Conservation (phyloP, 1,139 yeast species). For the Torulaspora globosa region DNA sequence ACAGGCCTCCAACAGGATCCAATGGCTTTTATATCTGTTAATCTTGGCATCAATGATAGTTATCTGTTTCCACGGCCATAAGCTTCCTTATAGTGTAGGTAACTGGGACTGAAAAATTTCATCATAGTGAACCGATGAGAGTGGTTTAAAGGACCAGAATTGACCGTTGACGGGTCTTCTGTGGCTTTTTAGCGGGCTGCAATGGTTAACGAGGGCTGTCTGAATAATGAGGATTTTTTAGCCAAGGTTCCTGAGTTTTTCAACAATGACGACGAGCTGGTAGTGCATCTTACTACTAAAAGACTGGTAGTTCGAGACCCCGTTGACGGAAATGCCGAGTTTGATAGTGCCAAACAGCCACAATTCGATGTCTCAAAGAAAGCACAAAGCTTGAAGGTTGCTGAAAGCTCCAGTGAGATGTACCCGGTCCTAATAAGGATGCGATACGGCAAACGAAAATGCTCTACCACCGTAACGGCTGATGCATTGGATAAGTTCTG, state of each 20-base stretch:
- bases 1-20: not conserved
- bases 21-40: not conserved
- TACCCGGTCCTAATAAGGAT: slow-evolving; percentile 55
- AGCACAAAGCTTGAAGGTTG: slow-evolving; percentile 18
- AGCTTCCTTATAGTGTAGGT: too few species aligned
- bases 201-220: slow-evolving; percentile 13
- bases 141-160: not conserved
- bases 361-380: slow-evolving; percentile 31
- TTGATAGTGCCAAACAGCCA: slow-evolving; percentile 26
- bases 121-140: not conserved
- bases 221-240: slow-evolving; percentile 23
- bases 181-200: not conserved
- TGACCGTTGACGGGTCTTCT: not conserved
- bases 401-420: slow-evolving; percentile 20
- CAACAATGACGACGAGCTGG: slow-evolving; percentile 28
- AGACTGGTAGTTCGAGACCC: slow-evolving; percentile 29
- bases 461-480: slow-evolving; percentile 61
- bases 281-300: slow-evolving; percentile 31
- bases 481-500: slow-evolving; percentile 61
- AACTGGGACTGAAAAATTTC: slow-evolving; percentile 3
- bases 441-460: slow-evolving; percentile 48
- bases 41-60: too few species aligned
- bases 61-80: too few species aligned
- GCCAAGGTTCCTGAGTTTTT: slow-evolving; percentile 26
- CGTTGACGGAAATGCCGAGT: slow-evolving; percentile 32